Evolutionary conservation across 2,329 filamentous ascomycete genomes (phyloP).

Genomic region (Neofusicoccum umdonicola): DNA sequence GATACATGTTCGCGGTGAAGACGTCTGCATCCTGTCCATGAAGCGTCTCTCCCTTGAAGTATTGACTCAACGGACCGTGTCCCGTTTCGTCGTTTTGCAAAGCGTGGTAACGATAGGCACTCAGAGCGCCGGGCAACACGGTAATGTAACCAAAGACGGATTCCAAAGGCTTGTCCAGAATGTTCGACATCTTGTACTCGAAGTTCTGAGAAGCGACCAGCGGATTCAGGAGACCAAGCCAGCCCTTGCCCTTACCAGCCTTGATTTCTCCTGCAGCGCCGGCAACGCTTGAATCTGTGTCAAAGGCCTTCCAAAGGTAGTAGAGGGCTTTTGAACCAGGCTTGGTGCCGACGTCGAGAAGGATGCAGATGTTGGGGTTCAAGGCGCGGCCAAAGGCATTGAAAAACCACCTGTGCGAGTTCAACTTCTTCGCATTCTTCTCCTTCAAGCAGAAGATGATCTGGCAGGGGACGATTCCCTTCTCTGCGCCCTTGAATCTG

Average conservation of each 20-base stretch:
- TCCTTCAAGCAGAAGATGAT: slow-evolving; percentile 99
- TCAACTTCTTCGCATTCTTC: slow-evolving; percentile 95
- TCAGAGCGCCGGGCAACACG: slow-evolving; percentile 89
- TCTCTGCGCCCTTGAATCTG: slow-evolving; percentile 98
- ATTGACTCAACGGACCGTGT: slow-evolving; percentile 91
- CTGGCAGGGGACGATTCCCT: slow-evolving; percentile 96
- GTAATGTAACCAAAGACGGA: slow-evolving; percentile 98
- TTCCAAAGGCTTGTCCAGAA: slow-evolving; percentile 94
- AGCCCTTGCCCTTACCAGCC: slow-evolving; percentile 86
- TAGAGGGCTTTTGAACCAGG: slow-evolving; percentile 90
- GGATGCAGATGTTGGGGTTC: slow-evolving; percentile 93
- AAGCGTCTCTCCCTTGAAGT: slow-evolving; percentile 97
- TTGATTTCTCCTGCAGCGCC: slow-evolving; percentile 98
- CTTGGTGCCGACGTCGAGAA: slow-evolving; percentile 93
- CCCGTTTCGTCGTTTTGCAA: slow-evolving; percentile 95
- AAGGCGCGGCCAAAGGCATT: slow-evolving; percentile 92
- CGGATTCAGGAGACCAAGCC: slow-evolving; percentile 82
- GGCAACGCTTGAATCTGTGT: slow-evolving; percentile 94
- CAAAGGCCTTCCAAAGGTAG: slow-evolving; percentile 97
- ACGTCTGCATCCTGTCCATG: slow-evolving; percentile 96
- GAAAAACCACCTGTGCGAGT: slow-evolving; percentile 99
- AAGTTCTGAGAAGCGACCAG: slow-evolving; percentile 97
- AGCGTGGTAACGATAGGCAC: slow-evolving; percentile 92
- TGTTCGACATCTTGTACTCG: slow-evolving; percentile 99
- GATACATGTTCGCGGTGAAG: slow-evolving; percentile 95